Evolutionary conservation across 2,329 filamentous ascomycete genomes (phyloP).

Genomic region (Colletotrichum filicis): DNA sequence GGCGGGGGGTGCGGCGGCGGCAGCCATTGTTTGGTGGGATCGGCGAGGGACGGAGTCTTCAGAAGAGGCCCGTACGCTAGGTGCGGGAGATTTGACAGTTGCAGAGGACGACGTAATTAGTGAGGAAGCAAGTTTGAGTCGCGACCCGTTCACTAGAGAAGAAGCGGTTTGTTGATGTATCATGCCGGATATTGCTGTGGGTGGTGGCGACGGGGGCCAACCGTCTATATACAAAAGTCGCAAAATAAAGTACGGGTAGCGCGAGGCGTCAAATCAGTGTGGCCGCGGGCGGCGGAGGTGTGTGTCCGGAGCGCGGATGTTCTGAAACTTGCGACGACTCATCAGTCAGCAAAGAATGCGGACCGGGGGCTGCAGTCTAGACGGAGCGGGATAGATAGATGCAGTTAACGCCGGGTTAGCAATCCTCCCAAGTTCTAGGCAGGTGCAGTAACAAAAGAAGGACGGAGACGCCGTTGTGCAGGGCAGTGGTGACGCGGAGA

Average conservation of each 20-base stretch:
- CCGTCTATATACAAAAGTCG: conserved; percentile 35
- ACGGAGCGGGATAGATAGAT: neutral
- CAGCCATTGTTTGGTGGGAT: conserved; percentile 34
- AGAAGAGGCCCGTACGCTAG: conserved; percentile 18
- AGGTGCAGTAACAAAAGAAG: neutral
- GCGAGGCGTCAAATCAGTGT: conserved; percentile 17
- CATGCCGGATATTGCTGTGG: conserved; percentile 50
- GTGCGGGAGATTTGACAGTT: conserved; percentile 17
- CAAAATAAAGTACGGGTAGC: conserved; percentile 7
- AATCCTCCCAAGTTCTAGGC: neutral
- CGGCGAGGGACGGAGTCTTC: conserved; percentile 29
- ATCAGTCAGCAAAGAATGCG: conserved; percentile 26
- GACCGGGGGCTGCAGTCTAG: neutral
- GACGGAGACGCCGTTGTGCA: conserved; percentile 1
- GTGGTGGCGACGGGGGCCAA: conserved; percentile 35
- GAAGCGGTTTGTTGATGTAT: conserved; percentile 55
- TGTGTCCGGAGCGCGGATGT: conserved; percentile 16
- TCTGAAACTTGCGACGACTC: conserved; percentile 32
- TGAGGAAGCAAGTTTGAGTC: conserved; percentile 46
- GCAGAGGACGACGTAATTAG: conserved; percentile 30
- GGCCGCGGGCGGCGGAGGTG: conserved; percentile 15
- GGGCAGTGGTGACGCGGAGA: conserved; percentile 26
- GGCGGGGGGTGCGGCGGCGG: conserved; percentile 23
- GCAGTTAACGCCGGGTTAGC: neutral
- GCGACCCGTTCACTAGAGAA: conserved; percentile 53